A percentile compares a stretch with the other conserved stretches of the same genome.
These are phyloP conservation scores for Microdochium paspali DNA, from an alignment of 2,329 filamentous ascomycete species.

Conservation along the genomic window DNA sequence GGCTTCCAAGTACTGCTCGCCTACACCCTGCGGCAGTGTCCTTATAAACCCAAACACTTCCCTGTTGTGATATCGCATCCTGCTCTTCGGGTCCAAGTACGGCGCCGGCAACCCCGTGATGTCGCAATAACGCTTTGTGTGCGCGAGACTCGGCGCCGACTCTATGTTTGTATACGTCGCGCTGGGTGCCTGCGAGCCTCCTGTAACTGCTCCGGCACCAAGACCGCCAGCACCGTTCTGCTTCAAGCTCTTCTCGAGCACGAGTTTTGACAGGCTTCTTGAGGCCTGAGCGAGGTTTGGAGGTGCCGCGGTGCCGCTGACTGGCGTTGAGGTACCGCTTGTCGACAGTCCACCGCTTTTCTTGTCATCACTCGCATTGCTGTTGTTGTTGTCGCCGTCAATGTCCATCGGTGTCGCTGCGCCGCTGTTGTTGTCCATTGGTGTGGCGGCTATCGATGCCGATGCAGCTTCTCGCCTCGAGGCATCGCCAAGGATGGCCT, in stretches of 20 bases:
- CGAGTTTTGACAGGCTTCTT: slow-evolving; percentile 75
- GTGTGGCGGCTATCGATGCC: slow-evolving; percentile 68
- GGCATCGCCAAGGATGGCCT: slow-evolving; percentile 87
- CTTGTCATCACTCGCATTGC: slow-evolving; percentile 26
- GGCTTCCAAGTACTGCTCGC: slow-evolving; percentile 82
- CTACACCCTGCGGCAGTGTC: slow-evolving; percentile 68
- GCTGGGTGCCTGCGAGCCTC: slow-evolving; percentile 40
- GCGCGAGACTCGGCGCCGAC: slow-evolving; percentile 78
- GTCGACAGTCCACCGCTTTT: slow-evolving; percentile 44
- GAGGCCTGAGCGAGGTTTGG: slow-evolving; percentile 82
- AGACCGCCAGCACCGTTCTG: slow-evolving; percentile 22
- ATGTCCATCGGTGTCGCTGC: slow-evolving; percentile 51
- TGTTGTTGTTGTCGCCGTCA: slow-evolving; percentile 16
- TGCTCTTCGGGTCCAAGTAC: slow-evolving; percentile 91
- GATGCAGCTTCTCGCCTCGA: slow-evolving; percentile 62
- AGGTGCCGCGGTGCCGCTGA: slow-evolving; percentile 21
- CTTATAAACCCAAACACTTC: slow-evolving; percentile 85
- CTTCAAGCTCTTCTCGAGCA: slow-evolving; percentile 71
- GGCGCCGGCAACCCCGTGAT: slow-evolving; percentile 86
- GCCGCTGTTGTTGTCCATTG: slow-evolving; percentile 68
- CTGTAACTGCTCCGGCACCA: slow-evolving; percentile 20
- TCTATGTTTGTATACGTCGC: slow-evolving; percentile 97
- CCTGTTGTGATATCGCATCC: slow-evolving; percentile 83
- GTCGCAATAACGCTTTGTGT: slow-evolving; percentile 88
- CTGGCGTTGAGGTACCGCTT: slow-evolving; percentile 49